Conservation (phyloP, 164 flowering plant genomes). For the Vitis riparia region DNA sequence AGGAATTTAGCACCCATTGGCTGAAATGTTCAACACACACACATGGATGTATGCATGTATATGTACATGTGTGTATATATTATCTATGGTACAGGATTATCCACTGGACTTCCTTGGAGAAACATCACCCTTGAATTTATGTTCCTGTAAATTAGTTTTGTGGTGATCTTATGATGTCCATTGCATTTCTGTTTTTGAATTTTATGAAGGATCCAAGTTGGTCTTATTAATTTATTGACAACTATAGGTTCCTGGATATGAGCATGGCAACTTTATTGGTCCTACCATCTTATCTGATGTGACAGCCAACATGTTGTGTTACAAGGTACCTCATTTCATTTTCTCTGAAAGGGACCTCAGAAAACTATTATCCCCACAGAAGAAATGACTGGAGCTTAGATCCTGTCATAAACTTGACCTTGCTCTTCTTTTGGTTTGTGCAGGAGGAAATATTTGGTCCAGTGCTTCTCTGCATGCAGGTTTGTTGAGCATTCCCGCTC, state of each 20-base stretch:
- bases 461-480: constrained; percentile 75
- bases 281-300: constrained; percentile 87
- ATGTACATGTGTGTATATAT: no score
- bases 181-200: no score
- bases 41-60: no score
- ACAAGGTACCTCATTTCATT: constrained; percentile 57
- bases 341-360: background rate
- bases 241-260: constrained; percentile 77
- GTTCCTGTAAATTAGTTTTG: no score
- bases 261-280: constrained; percentile 91
- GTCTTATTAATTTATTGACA: no score
- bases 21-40: no score
- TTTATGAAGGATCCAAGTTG: no score
- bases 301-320: constrained; percentile 81
- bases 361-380: background rate
- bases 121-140: no score
- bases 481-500: constrained; percentile 9
- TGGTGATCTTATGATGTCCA: no score
- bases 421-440: constrained; percentile 3
- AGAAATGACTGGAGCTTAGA: background rate
- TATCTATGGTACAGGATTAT: no score
- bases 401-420: background rate
- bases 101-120: no score
- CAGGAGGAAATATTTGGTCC: constrained; percentile 88
- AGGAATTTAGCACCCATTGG: no score